phyloP scores from a whole-genome alignment of 495 filamentous ascomycete genomes.

The Podospora pseudopauciseta region DNA sequence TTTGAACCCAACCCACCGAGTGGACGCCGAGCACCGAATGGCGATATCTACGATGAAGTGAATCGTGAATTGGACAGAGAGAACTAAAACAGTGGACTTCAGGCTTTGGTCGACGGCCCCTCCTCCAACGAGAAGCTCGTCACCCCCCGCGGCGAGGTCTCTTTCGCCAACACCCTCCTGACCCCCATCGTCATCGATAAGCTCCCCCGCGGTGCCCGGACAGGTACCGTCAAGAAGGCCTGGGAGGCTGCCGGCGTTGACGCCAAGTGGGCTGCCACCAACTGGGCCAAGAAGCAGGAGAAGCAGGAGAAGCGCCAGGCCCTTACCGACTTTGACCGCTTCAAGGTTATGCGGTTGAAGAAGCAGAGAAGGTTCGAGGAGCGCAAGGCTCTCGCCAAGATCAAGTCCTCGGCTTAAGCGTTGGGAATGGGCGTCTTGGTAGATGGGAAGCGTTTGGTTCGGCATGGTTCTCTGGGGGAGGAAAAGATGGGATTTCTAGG shows the following conservation, averaged over 20 bases:
- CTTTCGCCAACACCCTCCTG: constrained; percentile 78
- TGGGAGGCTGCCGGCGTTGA: constrained; percentile 90
- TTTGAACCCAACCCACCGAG: constrained; percentile 28
- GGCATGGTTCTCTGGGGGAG: constrained; percentile 38
- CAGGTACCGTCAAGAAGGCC: constrained; percentile 70
- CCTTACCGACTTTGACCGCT: constrained; percentile 97
- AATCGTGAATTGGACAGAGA: constrained; percentile 11
- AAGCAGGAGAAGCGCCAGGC: constrained; percentile 78
- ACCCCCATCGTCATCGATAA: constrained; percentile 86
- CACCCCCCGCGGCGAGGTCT: constrained; percentile 77
- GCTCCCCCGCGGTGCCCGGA: constrained; percentile 81
- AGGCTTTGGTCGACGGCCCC: constrained; percentile 96
- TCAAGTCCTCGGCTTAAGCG: constrained; percentile 50
- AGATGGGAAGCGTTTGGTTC: constrained; percentile 34
- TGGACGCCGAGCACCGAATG: constrained; percentile 10
- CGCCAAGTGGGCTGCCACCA: constrained; percentile 80
- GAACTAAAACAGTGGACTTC: constrained; percentile 37
- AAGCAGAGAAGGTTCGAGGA: constrained; percentile 98
- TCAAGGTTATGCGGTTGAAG: constrained; percentile 96
- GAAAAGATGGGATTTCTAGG: constrained; percentile 32
- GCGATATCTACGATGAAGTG: neutral
- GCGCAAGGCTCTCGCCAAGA: constrained; percentile 84
- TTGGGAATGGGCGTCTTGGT: constrained; percentile 18
- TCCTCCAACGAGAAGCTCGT: constrained; percentile 66
- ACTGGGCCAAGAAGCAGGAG: constrained; percentile 85